Evolutionary conservation across 495 filamentous ascomycete genomes (phyloP).

Genomic region (Chaetomium cochliodes): DNA sequence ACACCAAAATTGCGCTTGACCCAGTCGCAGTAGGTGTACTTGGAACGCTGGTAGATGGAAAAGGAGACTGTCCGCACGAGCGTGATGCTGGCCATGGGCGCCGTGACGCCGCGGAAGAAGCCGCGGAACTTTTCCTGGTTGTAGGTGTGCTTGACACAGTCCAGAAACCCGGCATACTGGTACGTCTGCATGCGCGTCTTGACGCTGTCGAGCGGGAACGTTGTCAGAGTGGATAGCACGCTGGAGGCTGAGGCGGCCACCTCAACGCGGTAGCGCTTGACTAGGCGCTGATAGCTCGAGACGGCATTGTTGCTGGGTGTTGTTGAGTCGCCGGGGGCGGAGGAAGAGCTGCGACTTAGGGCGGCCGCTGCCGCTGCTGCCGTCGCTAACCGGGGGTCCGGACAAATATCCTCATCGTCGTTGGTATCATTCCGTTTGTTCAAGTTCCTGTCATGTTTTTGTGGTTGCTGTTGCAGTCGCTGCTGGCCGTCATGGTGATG

Average conservation of each 20-base stretch:
- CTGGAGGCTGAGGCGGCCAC: constrained; percentile 72
- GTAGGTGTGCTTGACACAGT: constrained; percentile 72
- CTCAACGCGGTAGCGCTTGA: constrained; percentile 76
- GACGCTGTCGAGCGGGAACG: constrained; percentile 79
- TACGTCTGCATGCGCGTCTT: constrained; percentile 88
- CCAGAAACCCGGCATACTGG: constrained; percentile 63
- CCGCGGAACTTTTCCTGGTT: constrained; percentile 67
- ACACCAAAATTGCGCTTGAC: constrained; percentile 62
- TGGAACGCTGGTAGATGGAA: constrained; percentile 83
- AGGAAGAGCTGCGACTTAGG: constrained; percentile 10
- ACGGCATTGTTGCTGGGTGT: constrained; percentile 6
- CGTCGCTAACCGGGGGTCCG: constrained; percentile 20
- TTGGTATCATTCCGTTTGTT: constrained; percentile 11
- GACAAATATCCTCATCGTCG: constrained; percentile 21
- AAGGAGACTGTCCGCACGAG: constrained; percentile 90
- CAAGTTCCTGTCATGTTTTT: constrained; percentile 16
- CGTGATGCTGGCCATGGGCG: constrained; percentile 83
- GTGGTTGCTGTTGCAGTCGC: constrained; percentile 31
- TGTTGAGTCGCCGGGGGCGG: constrained; percentile 10
- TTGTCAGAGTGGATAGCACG: constrained; percentile 67
- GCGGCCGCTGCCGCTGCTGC: constrained; percentile 16
- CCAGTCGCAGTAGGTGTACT: constrained; percentile 69
- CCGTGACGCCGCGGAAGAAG: constrained; percentile 79
- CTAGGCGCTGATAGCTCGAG: constrained; percentile 55
- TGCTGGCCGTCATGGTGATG: constrained; percentile 11